Conservation (phyloP, 495 filamentous ascomycete genomes). For the Aspergillus sclerotiicarbonarius region DNA sequence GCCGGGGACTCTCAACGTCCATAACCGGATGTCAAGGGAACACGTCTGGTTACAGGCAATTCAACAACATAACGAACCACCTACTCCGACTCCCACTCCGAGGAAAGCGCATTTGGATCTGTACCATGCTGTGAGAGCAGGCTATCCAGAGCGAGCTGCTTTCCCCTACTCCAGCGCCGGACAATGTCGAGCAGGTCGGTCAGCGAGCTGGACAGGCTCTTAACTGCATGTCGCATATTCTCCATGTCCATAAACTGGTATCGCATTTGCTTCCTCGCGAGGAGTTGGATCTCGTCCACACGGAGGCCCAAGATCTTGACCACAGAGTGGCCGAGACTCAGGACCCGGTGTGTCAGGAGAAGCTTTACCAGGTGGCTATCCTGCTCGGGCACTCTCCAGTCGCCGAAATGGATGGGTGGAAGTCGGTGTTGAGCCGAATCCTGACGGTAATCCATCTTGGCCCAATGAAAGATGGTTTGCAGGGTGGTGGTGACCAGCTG, state of each 20-base stretch:
- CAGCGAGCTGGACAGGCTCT: neutral
- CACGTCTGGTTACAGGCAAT: too few relatives aligned
- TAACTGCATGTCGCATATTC: neutral
- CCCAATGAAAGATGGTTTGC: neutral
- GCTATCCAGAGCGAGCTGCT: too few relatives aligned
- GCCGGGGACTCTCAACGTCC: too few relatives aligned
- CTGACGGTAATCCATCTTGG: neutral
- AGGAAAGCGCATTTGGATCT: too few relatives aligned
- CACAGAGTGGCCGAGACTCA: neutral
- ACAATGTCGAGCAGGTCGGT: slow-evolving; percentile 12
- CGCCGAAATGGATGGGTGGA: neutral
- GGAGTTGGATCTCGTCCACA: neutral
- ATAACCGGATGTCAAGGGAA: too few relatives aligned
- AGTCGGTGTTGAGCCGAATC: neutral
- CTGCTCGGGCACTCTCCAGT: neutral
- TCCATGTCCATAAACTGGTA: neutral
- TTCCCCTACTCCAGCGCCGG: too few relatives aligned
- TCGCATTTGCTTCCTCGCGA: neutral
- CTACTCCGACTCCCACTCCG: too few relatives aligned
- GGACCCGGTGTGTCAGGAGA: neutral
- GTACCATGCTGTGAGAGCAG: too few relatives aligned
- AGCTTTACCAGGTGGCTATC: neutral
- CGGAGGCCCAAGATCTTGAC: neutral
- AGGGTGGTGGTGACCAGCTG: neutral
- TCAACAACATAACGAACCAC: too few relatives aligned